Evolutionary conservation across 345 rosid genomes (phyloP).

Genomic region (Eucalyptus marginata): DNA sequence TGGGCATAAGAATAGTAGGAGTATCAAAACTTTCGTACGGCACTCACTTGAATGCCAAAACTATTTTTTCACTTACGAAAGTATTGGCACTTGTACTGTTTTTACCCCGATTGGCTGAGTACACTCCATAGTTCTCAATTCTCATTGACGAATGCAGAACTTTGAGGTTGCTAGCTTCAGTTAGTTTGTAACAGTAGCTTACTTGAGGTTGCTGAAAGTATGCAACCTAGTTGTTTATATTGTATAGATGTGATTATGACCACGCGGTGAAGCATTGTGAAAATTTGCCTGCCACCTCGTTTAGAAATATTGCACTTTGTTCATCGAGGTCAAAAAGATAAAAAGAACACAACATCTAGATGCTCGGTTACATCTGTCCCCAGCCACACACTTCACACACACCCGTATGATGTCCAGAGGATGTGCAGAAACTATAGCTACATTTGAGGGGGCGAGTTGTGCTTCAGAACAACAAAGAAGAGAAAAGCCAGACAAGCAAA

Average conservation of each 20-base stretch:
- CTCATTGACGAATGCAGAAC: background rate
- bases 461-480: slow-evolving; percentile 13
- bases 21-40: too few species aligned
- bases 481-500: slow-evolving; percentile 13
- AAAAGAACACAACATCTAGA: background rate
- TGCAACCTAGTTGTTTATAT: background rate
- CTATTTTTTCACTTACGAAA: too few species aligned
- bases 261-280: background rate
- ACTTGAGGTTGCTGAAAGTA: background rate
- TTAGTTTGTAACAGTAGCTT: background rate
- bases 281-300: background rate
- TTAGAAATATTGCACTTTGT: background rate
- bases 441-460: slow-evolving; percentile 3
- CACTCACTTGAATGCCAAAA: too few species aligned
- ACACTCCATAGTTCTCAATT: background rate
- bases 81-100: too few species aligned
- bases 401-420: background rate
- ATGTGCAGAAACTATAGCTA: background rate
- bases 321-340: background rate
- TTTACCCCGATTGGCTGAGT: background rate
- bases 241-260: background rate
- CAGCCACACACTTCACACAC: background rate
- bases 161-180: background rate
- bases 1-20: too few species aligned
- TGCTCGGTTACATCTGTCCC: background rate